A percentile compares a stretch with the other conserved stretches of the same genome.
These are phyloP conservation scores for Suhomyces ambrosiae DNA, from an alignment of 1,139 yeast genomes.

Conservation along the genomic window DNA sequence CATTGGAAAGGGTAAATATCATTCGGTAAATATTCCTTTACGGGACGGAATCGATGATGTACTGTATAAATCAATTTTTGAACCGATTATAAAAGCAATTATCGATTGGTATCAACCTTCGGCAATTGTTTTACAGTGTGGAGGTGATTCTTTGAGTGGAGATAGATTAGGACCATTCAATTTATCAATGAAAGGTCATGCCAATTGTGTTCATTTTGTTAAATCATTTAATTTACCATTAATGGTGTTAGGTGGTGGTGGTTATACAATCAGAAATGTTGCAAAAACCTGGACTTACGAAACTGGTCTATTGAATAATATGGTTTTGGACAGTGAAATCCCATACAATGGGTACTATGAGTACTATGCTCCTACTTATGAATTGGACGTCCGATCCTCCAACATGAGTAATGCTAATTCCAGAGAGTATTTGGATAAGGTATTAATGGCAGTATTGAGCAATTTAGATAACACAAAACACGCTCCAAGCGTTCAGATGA, in stretches of 20 bases:
- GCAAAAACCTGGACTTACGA: constrained; percentile 96
- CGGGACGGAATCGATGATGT: constrained; percentile 93
- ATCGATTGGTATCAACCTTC: constrained; percentile 95
- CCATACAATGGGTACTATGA: constrained; percentile 97
- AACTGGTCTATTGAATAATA: constrained; percentile 84
- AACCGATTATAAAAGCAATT: constrained; percentile 77
- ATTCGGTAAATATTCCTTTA: constrained; percentile 84
- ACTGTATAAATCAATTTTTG: constrained; percentile 82
- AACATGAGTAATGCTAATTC: constrained; percentile 97
- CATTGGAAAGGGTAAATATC: constrained; percentile 84
- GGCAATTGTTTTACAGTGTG: constrained; percentile 90
- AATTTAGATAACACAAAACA: constrained; percentile 86
- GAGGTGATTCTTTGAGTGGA: constrained; percentile 91
- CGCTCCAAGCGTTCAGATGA: constrained; percentile 95
- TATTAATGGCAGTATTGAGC: constrained; percentile 71
- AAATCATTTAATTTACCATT: constrained; percentile 86
- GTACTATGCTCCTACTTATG: constrained; percentile 95
- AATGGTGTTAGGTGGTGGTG: constrained; percentile 96
- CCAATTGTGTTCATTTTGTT: constrained; percentile 89
- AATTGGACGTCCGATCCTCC: constrained; percentile 88
- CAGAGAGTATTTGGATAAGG: constrained; percentile 86
- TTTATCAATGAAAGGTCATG: constrained; percentile 90
- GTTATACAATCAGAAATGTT: constrained; percentile 95
- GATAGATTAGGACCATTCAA: constrained; percentile 93
- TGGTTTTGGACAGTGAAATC: constrained; percentile 72